Evolutionary conservation across 192 early-diverging fungal genomes (phyloP), one percentile per base, ranked within the genome.

Genomic region (Funneliformis mosseae): DNA sequence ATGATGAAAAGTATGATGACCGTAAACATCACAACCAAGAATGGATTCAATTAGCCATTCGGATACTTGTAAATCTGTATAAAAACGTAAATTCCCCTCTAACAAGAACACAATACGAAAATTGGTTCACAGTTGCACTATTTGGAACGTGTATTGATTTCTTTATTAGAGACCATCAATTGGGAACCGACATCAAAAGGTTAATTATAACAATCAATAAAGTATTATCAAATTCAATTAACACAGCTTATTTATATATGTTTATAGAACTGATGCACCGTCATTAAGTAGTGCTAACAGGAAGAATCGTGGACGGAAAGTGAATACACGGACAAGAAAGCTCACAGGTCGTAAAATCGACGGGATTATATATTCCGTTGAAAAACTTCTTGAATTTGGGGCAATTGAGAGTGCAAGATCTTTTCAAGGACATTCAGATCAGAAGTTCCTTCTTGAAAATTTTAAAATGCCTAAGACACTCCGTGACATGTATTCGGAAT

Each of bases 111-210:
- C 73, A 74, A 14, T 74, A 74, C 23, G 73, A 74, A 55, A 8
- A 74, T 55, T 48, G 73, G 43, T 74, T 50, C 23, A 74, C 73
- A 38, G 42, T 77, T n/a, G 62, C 76, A 42, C 39, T 77, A 21
- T 66, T 77, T 77, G 76, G 76, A 66, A 46, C 76, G 23, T 66
- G 76, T 39, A 77, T 77, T 14, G 76, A 77, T 66, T 77, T 77
- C 42, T 63, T 10, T 16, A 7, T 77, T 66, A 66, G 62, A 21
- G 76, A 77, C 41, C 9, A 6, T 1, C 28, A 61, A 77, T 1
- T 77, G 62, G 76, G 76, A 0, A 77, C 76, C 38, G 62, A 66
- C 25, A 46, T 77, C 67, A 77, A 77, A 28, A 77, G 76, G 76
- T 77, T 66, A 23, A 66, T 23, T 14, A 61, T 61, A 39, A 66